Evolutionary conservation across 495 filamentous ascomycete species (phyloP).

Genomic region (Annulohypoxylon moriforme): DNA sequence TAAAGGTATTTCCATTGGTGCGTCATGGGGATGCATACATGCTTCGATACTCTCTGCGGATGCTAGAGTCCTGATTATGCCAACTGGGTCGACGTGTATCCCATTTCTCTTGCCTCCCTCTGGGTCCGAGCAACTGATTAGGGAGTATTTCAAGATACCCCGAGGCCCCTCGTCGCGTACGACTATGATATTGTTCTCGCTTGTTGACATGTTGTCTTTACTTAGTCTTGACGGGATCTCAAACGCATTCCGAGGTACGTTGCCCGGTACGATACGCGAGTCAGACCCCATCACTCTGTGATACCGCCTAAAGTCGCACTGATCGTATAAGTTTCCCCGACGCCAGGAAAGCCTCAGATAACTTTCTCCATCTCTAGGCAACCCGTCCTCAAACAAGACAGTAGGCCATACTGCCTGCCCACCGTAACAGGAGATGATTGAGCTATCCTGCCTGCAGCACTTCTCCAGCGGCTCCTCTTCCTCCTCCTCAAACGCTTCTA

Average conservation of each 20-base stretch:
- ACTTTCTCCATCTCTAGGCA: constrained; percentile 14
- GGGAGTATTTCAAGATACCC: background rate
- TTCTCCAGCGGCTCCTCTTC: background rate
- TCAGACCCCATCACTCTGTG: constrained; percentile 6
- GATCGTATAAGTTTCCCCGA: constrained; percentile 5
- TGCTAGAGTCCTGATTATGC: constrained; percentile 5
- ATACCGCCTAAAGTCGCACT: background rate
- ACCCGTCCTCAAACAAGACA: background rate
- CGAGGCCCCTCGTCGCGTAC: background rate
- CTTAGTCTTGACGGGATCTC: background rate
- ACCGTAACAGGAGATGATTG: background rate
- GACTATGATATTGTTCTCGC: background rate
- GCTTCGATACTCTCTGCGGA: constrained; percentile 15
- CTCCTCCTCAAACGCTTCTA: no score
- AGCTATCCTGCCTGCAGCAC: background rate
- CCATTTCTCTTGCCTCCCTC: background rate
- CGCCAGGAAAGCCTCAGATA: constrained; percentile 23
- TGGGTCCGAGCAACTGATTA: background rate
- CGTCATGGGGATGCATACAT: constrained; percentile 7
- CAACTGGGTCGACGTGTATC: background rate
- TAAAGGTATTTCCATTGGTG: background rate
- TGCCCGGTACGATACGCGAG: background rate
- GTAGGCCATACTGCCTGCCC: constrained; percentile 21
- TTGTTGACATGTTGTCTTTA: background rate
- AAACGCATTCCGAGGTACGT: background rate